These are phyloP conservation scores for Candida odintsovae DNA, from an alignment of 805 yeast genomes.

Conservation along the genomic window DNA sequence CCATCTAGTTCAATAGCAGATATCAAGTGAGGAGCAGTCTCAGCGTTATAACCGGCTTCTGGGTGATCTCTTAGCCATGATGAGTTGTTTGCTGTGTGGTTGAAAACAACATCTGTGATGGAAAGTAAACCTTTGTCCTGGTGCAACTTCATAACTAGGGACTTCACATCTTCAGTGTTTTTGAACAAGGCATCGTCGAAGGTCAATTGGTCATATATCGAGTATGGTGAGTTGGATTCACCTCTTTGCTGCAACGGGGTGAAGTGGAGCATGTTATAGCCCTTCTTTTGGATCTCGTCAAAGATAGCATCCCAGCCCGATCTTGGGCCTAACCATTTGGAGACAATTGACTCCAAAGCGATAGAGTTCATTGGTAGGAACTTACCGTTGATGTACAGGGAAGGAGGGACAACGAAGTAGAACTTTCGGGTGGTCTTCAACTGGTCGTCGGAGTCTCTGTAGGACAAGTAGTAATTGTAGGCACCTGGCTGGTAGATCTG, in stretches of 20 bases:
- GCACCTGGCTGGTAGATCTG: slow-evolving; percentile 72
- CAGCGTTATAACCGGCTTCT: slow-evolving; percentile 79
- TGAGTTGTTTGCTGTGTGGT: slow-evolving; percentile 92
- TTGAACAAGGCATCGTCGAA: slow-evolving; percentile 68
- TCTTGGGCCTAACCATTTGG: slow-evolving; percentile 83
- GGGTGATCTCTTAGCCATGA: slow-evolving; percentile 82
- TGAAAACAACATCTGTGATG: slow-evolving; percentile 88
- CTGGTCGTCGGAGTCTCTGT: slow-evolving; percentile 31
- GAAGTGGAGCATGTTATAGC: slow-evolving; percentile 94
- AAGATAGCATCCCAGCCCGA: slow-evolving; percentile 66
- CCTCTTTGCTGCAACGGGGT: slow-evolving; percentile 93
- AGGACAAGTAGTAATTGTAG: slow-evolving; percentile 66
- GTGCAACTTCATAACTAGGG: slow-evolving; percentile 45
- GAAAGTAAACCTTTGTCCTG: slow-evolving; percentile 58
- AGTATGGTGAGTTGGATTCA: slow-evolving; percentile 86
- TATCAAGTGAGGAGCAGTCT: slow-evolving; percentile 83
- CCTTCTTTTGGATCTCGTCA: slow-evolving; percentile 56
- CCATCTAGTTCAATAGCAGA: slow-evolving; percentile 83
- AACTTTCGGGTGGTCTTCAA: slow-evolving; percentile 49
- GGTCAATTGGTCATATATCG: slow-evolving; percentile 76
- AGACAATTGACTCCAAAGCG: slow-evolving; percentile 76
- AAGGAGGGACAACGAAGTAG: slow-evolving; percentile 79
- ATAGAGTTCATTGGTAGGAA: slow-evolving; percentile 71
- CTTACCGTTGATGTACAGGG: slow-evolving; percentile 47
- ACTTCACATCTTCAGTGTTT: slow-evolving; percentile 46